These are phyloP conservation scores for Neonectria faginata DNA, from an alignment of 2,329 filamentous ascomycete species.

Conservation along the genomic window DNA sequence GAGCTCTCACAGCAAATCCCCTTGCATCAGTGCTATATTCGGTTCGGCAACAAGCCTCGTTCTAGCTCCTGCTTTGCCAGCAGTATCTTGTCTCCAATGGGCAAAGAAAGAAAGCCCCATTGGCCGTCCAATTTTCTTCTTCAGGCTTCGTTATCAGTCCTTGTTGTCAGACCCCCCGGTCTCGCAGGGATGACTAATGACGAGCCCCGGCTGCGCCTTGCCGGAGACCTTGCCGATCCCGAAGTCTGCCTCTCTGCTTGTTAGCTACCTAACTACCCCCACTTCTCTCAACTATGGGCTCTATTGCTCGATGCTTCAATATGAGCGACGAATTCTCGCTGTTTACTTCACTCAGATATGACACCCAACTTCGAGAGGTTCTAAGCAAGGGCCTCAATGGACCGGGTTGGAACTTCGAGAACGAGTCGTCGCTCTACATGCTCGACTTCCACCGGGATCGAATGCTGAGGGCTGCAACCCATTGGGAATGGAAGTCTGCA, in stretches of 20 bases:
- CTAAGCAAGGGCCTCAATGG: conserved; percentile 53
- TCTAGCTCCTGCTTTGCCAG: neutral
- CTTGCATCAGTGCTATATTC: too few relatives aligned
- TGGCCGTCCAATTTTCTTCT: neutral
- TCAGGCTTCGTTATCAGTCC: neutral
- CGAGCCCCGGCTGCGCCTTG: neutral
- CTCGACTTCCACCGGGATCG: conserved; percentile 82
- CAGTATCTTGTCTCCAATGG: neutral
- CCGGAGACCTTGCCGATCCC: conserved; percentile 23
- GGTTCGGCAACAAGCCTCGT: neutral
- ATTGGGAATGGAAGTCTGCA: conserved; percentile 67
- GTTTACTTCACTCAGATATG: conserved; percentile 79
- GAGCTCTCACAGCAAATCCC: neutral
- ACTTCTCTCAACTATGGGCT: conserved; percentile 1
- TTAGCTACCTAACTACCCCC: neutral
- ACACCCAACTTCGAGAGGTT: conserved; percentile 65
- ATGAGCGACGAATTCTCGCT: conserved; percentile 66
- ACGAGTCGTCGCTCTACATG: conserved; percentile 79
- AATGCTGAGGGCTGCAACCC: conserved; percentile 71
- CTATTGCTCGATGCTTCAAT: conserved; percentile 8
- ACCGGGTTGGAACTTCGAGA: conserved; percentile 64
- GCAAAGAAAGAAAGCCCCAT: neutral
- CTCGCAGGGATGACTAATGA: conserved; percentile 21
- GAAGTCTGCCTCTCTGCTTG: conserved; percentile 1
- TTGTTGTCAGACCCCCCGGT: neutral